Base-by-base conservation (phyloP, 2,329 filamentous ascomycete genomes). In the Talaromyces piceae region DNA sequence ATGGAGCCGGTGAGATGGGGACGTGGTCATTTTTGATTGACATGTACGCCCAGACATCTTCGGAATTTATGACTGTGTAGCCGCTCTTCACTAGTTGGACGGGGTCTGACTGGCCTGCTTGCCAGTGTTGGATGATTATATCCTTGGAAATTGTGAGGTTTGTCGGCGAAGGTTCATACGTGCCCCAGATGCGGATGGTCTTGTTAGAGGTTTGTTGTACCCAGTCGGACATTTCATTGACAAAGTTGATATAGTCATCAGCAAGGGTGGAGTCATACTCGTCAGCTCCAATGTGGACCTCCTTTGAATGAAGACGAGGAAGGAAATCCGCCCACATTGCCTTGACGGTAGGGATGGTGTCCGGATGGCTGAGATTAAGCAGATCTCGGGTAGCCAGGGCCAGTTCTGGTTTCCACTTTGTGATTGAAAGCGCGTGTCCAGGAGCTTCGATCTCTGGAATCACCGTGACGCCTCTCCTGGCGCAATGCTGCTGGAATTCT, bases 401-500 rank as follows among this genome's bases (percentile, higher is more conserved):
- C 13, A 82, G 62, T 54, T 81, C 71, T 0, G 79, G 79, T 54
- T 76, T 79, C 79, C 80, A 83, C 57, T 82, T 78, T 0, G 76
- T 76, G 22, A 83, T 73, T 4, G 74, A 73, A 1, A 83, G 63
- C 1, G 76, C 73, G 54, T 83, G 80, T 0, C 79, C 80, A 0
- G 80, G 80, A 0, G 78, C 72, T 59, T 83, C 80, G 22, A 83
- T 80, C 60, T 83, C 80, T 0, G 80, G 79, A 3, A 82, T 69
- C 1, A 83, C 66, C 0, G 79, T 81, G 1, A 83, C 74, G 3
- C 80, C 80, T 4, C 79, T 71, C 1, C 70, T 63, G 0, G 74
- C 79, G 54, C 80, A 83, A 37, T 71, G 66, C 0, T 61, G 57
- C 56, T 83, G 78, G 5, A 83, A 71, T 1, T 72, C 64, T 18